phyloP scores from a whole-genome alignment of 495 filamentous ascomycete genomes.

The Penicillium verhagenii region DNA sequence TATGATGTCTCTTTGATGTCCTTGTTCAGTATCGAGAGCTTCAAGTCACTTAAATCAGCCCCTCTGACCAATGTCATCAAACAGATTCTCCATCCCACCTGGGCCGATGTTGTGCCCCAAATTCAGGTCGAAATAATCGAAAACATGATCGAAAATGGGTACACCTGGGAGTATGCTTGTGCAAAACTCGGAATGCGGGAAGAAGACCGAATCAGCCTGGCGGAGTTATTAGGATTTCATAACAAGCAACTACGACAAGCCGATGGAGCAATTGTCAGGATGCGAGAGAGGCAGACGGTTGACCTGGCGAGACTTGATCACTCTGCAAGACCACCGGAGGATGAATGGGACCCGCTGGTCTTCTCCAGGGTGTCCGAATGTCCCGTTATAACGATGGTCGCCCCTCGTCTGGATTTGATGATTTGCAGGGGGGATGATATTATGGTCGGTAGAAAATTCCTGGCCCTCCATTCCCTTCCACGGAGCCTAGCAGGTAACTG shows the following conservation, averaged over 20 bases:
- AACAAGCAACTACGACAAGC: constrained; percentile 29
- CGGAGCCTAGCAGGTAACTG: constrained; percentile 32
- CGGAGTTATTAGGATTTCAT: constrained; percentile 14
- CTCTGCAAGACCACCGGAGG: too few relatives aligned
- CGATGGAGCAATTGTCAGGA: constrained; percentile 23
- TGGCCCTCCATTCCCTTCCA: constrained; percentile 27
- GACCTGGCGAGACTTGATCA: too few relatives aligned
- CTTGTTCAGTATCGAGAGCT: not conserved
- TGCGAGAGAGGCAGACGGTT: too few relatives aligned
- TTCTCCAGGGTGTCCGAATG: too few relatives aligned
- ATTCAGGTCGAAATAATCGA: constrained; percentile 39
- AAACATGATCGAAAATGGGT: constrained; percentile 24
- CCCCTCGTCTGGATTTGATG: too few relatives aligned
- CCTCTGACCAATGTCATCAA: not conserved
- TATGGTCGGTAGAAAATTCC: constrained; percentile 25
- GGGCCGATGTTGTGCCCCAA: constrained; percentile 33
- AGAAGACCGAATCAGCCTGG: constrained; percentile 18
- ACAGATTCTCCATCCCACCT: constrained; percentile 21
- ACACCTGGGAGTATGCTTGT: constrained; percentile 13
- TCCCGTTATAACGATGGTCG: too few relatives aligned
- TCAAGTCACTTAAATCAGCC: not conserved
- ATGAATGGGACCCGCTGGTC: too few relatives aligned
- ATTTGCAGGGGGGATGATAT: constrained; percentile 31
- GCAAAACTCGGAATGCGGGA: constrained; percentile 26
- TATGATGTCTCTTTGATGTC: not conserved